phyloP scores from a whole-genome alignment of 1,139 yeast genomes.

The Suhomyces terraborum region DNA sequence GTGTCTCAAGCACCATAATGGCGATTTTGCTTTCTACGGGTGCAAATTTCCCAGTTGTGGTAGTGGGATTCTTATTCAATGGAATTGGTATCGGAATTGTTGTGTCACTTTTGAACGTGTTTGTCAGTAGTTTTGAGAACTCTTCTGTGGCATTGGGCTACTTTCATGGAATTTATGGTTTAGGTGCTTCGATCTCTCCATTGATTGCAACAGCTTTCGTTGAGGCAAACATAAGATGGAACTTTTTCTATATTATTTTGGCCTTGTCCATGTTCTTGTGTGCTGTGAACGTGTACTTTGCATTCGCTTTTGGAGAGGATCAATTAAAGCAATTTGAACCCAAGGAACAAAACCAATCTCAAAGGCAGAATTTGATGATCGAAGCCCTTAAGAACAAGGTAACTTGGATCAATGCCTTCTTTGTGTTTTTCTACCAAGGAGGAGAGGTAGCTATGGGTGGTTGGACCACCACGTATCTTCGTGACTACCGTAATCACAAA shows the following conservation, averaged over 20 bases:
- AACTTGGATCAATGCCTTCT: constrained; percentile 58
- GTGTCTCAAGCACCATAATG: constrained; percentile 36
- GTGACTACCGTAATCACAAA: constrained; percentile 55
- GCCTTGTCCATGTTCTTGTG: constrained; percentile 18
- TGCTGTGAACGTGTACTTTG: constrained; percentile 11
- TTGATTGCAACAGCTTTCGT: constrained; percentile 23
- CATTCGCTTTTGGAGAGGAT: constrained; percentile 19
- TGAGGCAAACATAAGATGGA: constrained; percentile 20
- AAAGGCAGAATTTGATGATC: constrained; percentile 8
- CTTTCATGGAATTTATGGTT: constrained; percentile 23
- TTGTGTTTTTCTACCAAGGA: constrained; percentile 66
- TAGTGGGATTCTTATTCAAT: constrained; percentile 21
- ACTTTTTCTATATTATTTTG: constrained; percentile 20
- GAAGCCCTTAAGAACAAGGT: constrained; percentile 41
- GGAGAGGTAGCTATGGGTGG: constrained; percentile 70
- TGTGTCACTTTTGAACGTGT: constrained; percentile 21
- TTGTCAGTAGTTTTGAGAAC: constrained; percentile 20
- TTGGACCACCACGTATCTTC: constrained; percentile 67
- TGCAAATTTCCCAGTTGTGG: constrained; percentile 23
- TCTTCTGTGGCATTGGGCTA: constrained; percentile 19
- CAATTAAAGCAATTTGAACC: constrained; percentile 14
- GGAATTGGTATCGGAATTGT: constrained; percentile 22
- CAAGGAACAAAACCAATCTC: background rate
- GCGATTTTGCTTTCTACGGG: constrained; percentile 41
- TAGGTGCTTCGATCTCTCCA: constrained; percentile 29